Conservation (phyloP, 1,139 yeast species). For the Yamadazyma conglobata region DNA sequence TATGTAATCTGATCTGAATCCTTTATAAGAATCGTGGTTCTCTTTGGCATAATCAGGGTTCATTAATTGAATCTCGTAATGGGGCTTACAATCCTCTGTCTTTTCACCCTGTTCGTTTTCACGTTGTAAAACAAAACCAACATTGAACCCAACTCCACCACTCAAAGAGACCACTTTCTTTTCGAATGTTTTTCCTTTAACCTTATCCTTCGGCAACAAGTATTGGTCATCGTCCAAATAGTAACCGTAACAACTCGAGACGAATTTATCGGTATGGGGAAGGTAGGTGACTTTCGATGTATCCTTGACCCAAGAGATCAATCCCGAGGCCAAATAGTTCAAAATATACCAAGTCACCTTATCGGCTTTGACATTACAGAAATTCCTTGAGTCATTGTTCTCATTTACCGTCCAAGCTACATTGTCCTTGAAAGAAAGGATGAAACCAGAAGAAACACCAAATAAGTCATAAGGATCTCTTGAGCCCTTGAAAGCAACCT, state of each 20-base stretch:
- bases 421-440: conserved; percentile 35
- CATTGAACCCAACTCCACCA: conserved; percentile 57
- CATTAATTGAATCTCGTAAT: conserved; percentile 60
- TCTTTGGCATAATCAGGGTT: conserved; percentile 59
- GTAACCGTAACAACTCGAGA: conserved; percentile 51
- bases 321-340: conserved; percentile 55
- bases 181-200: conserved; percentile 21
- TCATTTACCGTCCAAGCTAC: conserved; percentile 41
- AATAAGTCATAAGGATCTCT: conserved; percentile 44
- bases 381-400: conserved; percentile 35
- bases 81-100: conserved; percentile 60
- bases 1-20: conserved; percentile 39
- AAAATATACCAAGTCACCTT: conserved; percentile 51
- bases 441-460: conserved; percentile 38
- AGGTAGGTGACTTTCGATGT: conserved; percentile 41
- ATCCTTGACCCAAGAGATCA: conserved; percentile 60
- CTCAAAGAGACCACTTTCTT: conserved; percentile 55
- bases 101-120: conserved; percentile 31
- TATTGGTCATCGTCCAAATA: conserved; percentile 33
- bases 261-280: conserved; percentile 40
- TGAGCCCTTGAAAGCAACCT: conserved; percentile 51
- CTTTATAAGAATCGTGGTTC: conserved; percentile 37
- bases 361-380: conserved; percentile 36
- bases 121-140: conserved; percentile 61
- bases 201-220: conserved; percentile 3